phyloP scores from a whole-genome alignment of 805 yeast genomes.

The Saturnispora zaruensis region DNA sequence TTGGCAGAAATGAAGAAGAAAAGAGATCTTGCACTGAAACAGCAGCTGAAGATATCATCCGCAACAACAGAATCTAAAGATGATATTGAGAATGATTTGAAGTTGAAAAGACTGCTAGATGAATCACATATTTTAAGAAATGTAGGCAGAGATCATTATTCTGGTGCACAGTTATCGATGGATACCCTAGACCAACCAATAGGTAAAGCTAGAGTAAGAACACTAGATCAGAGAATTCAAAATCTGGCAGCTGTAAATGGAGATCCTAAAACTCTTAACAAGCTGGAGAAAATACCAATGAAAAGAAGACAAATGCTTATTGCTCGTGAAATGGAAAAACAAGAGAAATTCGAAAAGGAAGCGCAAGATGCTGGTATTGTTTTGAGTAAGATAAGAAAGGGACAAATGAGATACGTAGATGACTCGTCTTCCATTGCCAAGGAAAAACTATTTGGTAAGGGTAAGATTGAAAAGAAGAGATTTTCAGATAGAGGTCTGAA shows the following conservation, averaged over 20 bases:
- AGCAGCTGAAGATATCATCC: slow-evolving; percentile 15
- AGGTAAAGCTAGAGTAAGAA: slow-evolving; percentile 62
- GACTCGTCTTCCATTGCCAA: slow-evolving; percentile 46
- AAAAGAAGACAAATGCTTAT: slow-evolving; percentile 78
- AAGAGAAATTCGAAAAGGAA: slow-evolving; percentile 53
- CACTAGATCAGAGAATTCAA: slow-evolving; percentile 50
- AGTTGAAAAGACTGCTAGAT: slow-evolving; percentile 55
- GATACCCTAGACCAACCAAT: slow-evolving; percentile 54
- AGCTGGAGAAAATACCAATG: slow-evolving; percentile 81
- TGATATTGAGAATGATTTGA: slow-evolving; percentile 61
- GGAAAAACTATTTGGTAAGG: slow-evolving; percentile 45
- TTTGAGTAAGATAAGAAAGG: slow-evolving; percentile 62
- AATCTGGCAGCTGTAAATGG: slow-evolving; percentile 41
- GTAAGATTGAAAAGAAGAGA: slow-evolving; percentile 29
- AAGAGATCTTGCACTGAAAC: slow-evolving; percentile 28
- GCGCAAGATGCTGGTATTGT: slow-evolving; percentile 89
- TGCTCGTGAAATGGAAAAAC: slow-evolving; percentile 33
- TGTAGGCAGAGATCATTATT: slow-evolving; percentile 28
- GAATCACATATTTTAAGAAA: slow-evolving; percentile 61
- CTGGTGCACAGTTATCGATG: slow-evolving; percentile 64
- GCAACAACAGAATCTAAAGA: slow-evolving; percentile 35
- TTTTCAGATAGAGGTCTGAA: slow-evolving; percentile 69
- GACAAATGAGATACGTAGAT: slow-evolving; percentile 46
- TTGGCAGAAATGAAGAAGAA: slow-evolving; percentile 32
- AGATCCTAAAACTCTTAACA: slow-evolving; percentile 26